Evolutionary conservation across 2,329 filamentous ascomycete genomes (phyloP).

Genomic region (Aspergillus hiratsukae): DNA sequence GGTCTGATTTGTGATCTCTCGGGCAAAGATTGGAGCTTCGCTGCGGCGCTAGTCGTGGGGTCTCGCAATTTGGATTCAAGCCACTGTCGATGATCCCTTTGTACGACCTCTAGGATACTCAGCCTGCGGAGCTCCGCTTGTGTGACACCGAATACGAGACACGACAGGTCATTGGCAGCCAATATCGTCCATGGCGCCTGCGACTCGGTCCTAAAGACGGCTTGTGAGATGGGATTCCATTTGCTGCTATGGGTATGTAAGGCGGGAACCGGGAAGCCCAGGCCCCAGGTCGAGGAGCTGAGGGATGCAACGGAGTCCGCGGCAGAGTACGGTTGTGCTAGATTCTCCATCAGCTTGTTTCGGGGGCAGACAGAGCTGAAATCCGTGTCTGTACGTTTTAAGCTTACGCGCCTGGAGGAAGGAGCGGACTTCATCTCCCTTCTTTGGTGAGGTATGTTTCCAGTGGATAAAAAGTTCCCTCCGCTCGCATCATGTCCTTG

Average conservation of each 20-base stretch:
- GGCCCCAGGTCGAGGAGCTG: conserved; percentile 31
- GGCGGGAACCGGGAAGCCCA: conserved; percentile 45
- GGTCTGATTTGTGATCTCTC: conserved; percentile 37
- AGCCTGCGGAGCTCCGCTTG: conserved; percentile 89
- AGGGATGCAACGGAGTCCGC: conserved; percentile 42
- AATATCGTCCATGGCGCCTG: conserved; percentile 92
- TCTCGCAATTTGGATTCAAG: conserved; percentile 77
- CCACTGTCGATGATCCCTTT: conserved; percentile 84
- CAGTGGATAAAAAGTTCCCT: conserved; percentile 26
- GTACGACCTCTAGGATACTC: conserved; percentile 91
- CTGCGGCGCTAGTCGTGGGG: conserved; percentile 50
- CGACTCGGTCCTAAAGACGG: conserved; percentile 94
- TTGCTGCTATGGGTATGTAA: conserved; percentile 87
- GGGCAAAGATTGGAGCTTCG: conserved; percentile 25
- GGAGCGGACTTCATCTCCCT: conserved; percentile 43
- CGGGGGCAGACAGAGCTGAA: conserved; percentile 69
- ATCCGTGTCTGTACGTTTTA: conserved; percentile 89
- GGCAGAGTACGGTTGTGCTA: conserved; percentile 74
- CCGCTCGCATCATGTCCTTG: conserved; percentile 18
- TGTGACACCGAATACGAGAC: conserved; percentile 98
- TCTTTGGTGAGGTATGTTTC: conserved; percentile 27
- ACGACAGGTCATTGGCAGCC: conserved; percentile 92
- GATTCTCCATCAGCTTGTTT: conserved; percentile 76
- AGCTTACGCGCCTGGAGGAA: conserved; percentile 57
- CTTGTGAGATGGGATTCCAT: conserved; percentile 87